These are phyloP conservation scores for Suillus variegatus DNA, from an alignment of 768 basidiomycete species.

Conservation along the genomic window DNA sequence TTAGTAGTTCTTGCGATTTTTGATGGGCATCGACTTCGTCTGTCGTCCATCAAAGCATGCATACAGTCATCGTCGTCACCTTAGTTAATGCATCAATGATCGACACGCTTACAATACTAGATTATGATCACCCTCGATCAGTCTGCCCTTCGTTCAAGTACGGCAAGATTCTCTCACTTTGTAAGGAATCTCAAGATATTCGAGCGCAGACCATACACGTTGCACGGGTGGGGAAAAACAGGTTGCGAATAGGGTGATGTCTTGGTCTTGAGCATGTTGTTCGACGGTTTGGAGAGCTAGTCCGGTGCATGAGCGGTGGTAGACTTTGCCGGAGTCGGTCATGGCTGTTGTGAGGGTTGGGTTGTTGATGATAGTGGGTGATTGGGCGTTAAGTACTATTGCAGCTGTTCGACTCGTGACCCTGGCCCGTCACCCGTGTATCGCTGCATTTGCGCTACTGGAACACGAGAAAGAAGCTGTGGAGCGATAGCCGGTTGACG, in stretches of 20 bases:
- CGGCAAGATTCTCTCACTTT: conserved; percentile 42
- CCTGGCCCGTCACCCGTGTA: not conserved
- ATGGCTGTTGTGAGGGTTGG: not conserved
- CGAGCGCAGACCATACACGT: conserved; percentile 75
- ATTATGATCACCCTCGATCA: not conserved
- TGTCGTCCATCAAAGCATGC: conserved; percentile 22
- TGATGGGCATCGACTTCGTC: conserved; percentile 84
- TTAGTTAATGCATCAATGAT: not conserved
- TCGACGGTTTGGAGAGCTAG: conserved; percentile 58
- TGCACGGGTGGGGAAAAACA: conserved; percentile 87
- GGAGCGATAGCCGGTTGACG: too few species aligned
- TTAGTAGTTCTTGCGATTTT: conserved; percentile 78
- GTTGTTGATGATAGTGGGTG: not conserved
- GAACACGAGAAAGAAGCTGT: too few species aligned
- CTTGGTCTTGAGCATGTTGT: conserved; percentile 44
- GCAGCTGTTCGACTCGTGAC: too few species aligned
- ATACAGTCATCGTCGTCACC: not conserved
- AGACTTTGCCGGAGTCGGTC: conserved; percentile 39
- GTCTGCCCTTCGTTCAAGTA: not conserved
- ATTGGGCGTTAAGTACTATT: not conserved
- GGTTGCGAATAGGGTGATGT: conserved; percentile 68
- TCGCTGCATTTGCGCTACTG: too few species aligned
- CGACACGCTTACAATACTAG: conserved; percentile 38
- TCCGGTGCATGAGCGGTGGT: conserved; percentile 46
- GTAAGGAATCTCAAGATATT: conserved; percentile 71